Base-by-base conservation (phyloP, 2,329 filamentous ascomycete genomes). In the Talaromyces sp. region DNA sequence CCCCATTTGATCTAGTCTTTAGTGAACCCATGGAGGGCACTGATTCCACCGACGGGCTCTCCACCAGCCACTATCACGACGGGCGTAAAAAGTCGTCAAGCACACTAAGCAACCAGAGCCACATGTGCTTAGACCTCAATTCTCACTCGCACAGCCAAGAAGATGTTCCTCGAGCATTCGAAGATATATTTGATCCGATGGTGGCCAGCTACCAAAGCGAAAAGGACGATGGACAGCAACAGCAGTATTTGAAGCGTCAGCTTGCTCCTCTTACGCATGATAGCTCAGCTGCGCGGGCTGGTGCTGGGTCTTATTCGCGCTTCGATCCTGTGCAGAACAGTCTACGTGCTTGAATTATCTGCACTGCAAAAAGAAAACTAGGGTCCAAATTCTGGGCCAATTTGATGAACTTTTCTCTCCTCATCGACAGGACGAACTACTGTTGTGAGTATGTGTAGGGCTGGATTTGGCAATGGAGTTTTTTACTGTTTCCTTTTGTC, bases 1-100 rank as follows among this genome's bases (percentile, higher is more conserved):
- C 47, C 23, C 47, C 47, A 6, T 53, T 53, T 12, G 50, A 53
- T 0, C n/a, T 31, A 73, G 40, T 77, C 74, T 4, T 78, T 73
- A 3, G 77, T 73, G 75, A 78, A 52, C 68, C 75, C 2, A 75
- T 78, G 68, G 71, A 76, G 33, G 73, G 75, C 2, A 72, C 76
- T 66, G 75, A 78, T 40, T 70, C 75, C 1, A 69, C 77, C 34
- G 76, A 76, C 63, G 69, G 66, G 10, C 64, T 64, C 4, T 67
- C 73, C 73, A 44, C 68, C 28, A 62, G 33, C 34, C 57, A 70
- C 8, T 78, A 77, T 59, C 71, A 72, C 23, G 72, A 76, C 30
- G 64, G 68, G 36, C 59, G 63, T 36, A 65, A 69, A 50, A 72
- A 74, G 60, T 63, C 66, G 31, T 64, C 64, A 52, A 68, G 42